Evolutionary conservation across 2,329 filamentous ascomycete species (phyloP), one percentile per base, ranked within the genome.

Genomic region (Ascochyta rabiei): DNA sequence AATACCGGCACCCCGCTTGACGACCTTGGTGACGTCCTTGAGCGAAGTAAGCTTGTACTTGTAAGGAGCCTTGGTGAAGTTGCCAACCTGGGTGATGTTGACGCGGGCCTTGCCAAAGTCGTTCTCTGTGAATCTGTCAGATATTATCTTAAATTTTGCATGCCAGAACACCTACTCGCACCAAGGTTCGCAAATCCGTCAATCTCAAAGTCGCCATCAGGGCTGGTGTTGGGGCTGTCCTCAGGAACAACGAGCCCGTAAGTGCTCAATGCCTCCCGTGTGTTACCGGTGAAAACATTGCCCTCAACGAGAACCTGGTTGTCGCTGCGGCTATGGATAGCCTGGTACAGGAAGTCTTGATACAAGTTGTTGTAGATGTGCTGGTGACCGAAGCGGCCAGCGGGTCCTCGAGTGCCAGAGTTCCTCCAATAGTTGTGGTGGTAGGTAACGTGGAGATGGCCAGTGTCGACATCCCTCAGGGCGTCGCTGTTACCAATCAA

Each of bases 391-490:
- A 89, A 89, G 57, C 86, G 85, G 62, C 88, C 73, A 8, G 82
- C 84, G 5, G 87, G 87, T 1, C 77, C 78, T 47, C 87, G 85
- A 4, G 84, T 86, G 76, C 86, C 85, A 66, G 86, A 74, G 76
- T 88, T 86, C 57, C 70, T 70, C 82, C 81, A 89, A 78, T 84
- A 79, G 81, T 89, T 89, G 79, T 89, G 85, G 75, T 83, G 82
- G 68, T 86, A 87, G 45, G 87, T 89, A 46, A 89, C 75, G 69
- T 80, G 83, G 31, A 89, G 79, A 68, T 86, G 79, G 54, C 86
- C 86, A 2, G 68, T 81, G 74, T 89, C 87, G 54, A 87, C 80
- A 39, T 71, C 77, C 18, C 67, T 73, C 71, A 86, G 83, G 68
- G 65, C 80, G 76, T 87, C 83, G 38, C 79, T 82, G 77, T 87